These are phyloP conservation scores for Lodderomyces elongisporus DNA, from an alignment of 1,139 yeast species.

Conservation along the genomic window DNA sequence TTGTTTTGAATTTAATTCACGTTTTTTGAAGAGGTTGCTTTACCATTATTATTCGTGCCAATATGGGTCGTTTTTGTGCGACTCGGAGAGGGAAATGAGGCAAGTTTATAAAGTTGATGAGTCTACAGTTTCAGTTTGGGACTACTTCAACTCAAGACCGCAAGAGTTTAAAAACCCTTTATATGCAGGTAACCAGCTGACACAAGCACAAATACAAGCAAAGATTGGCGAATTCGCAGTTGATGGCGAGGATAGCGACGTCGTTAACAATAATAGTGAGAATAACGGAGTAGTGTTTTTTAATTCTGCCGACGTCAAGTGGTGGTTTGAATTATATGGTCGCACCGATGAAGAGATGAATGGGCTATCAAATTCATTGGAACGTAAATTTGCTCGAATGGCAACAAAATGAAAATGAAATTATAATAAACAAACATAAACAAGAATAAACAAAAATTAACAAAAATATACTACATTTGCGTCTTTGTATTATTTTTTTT, in stretches of 20 bases:
- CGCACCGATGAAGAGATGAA: conserved; percentile 80
- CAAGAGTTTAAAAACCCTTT: conserved; percentile 60
- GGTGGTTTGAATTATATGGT: conserved; percentile 89
- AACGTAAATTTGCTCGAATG: conserved; percentile 40
- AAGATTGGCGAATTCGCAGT: too few species aligned
- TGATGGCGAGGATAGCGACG: background rate
- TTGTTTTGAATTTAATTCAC: conserved; percentile 79
- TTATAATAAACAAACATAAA: background rate
- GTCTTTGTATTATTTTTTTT: too few species aligned
- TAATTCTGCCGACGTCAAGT: conserved; percentile 60
- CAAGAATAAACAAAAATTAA: too few species aligned
- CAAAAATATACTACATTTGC: too few species aligned
- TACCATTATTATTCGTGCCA: conserved; percentile 93
- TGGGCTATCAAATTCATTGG: conserved; percentile 43
- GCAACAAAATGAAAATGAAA: conserved; percentile 10
- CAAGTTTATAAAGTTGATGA: conserved; percentile 29
- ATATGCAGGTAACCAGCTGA: too few species aligned
- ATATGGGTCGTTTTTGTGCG: conserved; percentile 83
- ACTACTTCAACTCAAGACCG: conserved; percentile 74
- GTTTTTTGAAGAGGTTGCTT: conserved; percentile 75
- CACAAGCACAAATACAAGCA: too few species aligned
- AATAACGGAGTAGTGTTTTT: conserved; percentile 33
- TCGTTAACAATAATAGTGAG: background rate
- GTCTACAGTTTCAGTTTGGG: conserved; percentile 84
- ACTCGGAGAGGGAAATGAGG: conserved; percentile 60